Evolutionary conservation across 2,329 filamentous ascomycete genomes (phyloP).

Genomic region (Penicillium sp.): DNA sequence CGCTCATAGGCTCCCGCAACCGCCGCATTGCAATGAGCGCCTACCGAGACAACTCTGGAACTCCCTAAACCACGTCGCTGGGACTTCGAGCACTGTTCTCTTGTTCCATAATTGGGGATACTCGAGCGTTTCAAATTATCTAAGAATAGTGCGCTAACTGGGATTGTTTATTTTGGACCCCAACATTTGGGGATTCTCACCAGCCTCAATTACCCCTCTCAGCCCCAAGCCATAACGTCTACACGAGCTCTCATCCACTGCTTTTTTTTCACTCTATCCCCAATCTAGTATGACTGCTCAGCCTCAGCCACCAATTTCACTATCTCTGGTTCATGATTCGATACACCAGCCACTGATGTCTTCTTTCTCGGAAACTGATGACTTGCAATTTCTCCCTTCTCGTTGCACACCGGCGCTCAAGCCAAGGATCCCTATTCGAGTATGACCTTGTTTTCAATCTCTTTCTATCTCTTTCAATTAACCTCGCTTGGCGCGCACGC

Average conservation of each 20-base stretch:
- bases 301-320: constrained; percentile 18
- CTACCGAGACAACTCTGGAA: constrained; percentile 17
- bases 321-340: constrained; percentile 15
- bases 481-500: constrained; percentile 6
- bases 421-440: background rate
- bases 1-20: constrained; percentile 16
- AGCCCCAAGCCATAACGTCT: constrained; percentile 20
- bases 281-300: constrained; percentile 1
- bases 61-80: background rate
- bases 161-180: constrained; percentile 3
- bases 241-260: background rate
- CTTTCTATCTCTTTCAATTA: background rate
- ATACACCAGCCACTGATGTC: constrained; percentile 18
- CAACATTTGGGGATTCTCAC: background rate
- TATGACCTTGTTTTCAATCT: background rate
- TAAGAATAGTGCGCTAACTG: constrained; percentile 7
- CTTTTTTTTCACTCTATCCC: background rate
- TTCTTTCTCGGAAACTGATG: background rate
- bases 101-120: constrained; percentile 12
- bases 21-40: constrained; percentile 19
- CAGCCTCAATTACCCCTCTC: constrained; percentile 1
- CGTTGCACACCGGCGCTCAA: background rate
- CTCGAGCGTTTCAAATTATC: background rate
- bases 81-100: background rate
- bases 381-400: background rate